These are phyloP conservation scores for Aegilops umbellulata DNA, from an alignment of 176 grass and related monocot species.

Conservation along the genomic window DNA sequence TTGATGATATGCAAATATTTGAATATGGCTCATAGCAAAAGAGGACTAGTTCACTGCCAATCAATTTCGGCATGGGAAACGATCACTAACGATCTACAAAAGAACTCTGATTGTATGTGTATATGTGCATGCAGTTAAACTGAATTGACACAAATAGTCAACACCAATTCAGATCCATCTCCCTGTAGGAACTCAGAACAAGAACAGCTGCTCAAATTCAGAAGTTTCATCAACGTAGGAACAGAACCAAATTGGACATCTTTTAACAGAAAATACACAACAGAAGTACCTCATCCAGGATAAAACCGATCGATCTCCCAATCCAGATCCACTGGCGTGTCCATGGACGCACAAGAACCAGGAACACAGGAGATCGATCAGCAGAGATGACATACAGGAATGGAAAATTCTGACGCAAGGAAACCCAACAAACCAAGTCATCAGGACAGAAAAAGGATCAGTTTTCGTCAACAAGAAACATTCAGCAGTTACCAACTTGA, in stretches of 20 bases:
- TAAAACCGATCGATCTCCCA: conserved; percentile 9
- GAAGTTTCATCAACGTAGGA: conserved; percentile 3
- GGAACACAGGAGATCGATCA: conserved; percentile 22
- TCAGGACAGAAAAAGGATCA: not conserved
- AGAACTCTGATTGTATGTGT: not conserved
- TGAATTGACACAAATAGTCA: not conserved
- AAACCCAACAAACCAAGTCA: not conserved
- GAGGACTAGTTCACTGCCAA: not conserved
- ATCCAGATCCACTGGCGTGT: conserved; percentile 19
- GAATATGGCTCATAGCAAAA: conserved; percentile 18
- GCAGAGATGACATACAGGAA: not conserved
- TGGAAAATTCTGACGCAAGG: not conserved
- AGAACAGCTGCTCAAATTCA: conserved; percentile 8
- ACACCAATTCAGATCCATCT: conserved; percentile 25
- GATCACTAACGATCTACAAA: conserved; percentile 18
- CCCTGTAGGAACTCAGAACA: not conserved
- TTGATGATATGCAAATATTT: not conserved
- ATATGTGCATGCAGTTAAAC: not conserved
- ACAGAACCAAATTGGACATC: not conserved
- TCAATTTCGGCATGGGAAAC: not conserved
- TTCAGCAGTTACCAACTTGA: conserved; percentile 32
- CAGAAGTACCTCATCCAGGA: not conserved
- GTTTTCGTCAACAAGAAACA: conserved; percentile 33
- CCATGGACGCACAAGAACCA: not conserved
- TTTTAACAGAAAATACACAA: not conserved